These are phyloP conservation scores for Endoconidiophora polonica DNA, from an alignment of 2,329 filamentous ascomycete genomes.

Conservation along the genomic window DNA sequence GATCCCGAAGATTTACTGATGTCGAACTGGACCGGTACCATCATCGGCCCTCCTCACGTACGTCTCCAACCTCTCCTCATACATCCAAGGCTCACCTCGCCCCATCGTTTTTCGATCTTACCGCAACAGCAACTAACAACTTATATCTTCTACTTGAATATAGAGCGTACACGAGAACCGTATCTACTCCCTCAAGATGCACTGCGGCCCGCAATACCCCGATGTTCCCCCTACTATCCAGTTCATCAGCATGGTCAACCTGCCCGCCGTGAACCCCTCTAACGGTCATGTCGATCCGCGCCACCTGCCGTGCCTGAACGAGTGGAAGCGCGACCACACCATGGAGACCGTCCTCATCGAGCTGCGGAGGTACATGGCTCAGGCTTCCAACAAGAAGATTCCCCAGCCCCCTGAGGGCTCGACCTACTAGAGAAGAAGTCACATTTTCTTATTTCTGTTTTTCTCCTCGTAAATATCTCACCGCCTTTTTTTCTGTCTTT, in stretches of 20 bases:
- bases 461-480: no score
- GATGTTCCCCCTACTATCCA: conserved; percentile 77
- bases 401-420: conserved; percentile 83
- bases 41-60: conserved; percentile 90
- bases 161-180: conserved; percentile 95
- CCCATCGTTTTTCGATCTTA: neutral
- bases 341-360: conserved; percentile 91
- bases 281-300: conserved; percentile 72
- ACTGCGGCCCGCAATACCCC: conserved; percentile 81
- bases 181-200: conserved; percentile 95
- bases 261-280: conserved; percentile 75
- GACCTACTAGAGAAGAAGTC: conserved; percentile 19
- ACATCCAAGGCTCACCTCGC: neutral
- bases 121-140: conserved; percentile 6
- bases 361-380: conserved; percentile 83
- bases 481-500: no score
- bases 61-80: conserved; percentile 21
- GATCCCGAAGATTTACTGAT: conserved; percentile 90
- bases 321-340: conserved; percentile 85
- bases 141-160: neutral
- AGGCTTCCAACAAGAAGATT: conserved; percentile 82
- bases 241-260: conserved; percentile 87
- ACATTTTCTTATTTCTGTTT: no score
- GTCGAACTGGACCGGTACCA: conserved; percentile 98
- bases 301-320: conserved; percentile 67